Percentiles rank a stretch among this genome's conserved stretches.
Evolutionary conservation across 352 stramenopile species (phyloP).

Genomic region (Phytophthora meadii): DNA sequence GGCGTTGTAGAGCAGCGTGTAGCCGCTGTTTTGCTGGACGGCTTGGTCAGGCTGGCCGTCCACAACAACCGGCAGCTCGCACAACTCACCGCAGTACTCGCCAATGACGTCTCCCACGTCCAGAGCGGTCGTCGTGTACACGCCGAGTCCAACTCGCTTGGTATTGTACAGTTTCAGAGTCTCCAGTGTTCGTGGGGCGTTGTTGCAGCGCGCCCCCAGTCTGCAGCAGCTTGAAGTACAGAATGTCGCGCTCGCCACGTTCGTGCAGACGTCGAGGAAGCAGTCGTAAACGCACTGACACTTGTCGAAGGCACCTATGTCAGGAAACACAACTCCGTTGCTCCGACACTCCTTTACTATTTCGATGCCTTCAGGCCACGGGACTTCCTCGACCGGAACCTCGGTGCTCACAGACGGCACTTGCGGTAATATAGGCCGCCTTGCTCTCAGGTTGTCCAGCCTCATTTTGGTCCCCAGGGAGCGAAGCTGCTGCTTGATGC

Average conservation of each 20-base stretch:
- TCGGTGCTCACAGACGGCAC: no score
- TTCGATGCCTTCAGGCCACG: no score
- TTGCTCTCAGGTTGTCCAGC: no score
- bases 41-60: not conserved
- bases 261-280: not conserved
- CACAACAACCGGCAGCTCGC: not conserved
- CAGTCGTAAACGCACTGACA: not conserved
- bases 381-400: no score
- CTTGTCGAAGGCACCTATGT: not conserved
- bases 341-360: no score
- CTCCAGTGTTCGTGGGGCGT: no score
- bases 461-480: no score
- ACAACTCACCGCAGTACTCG: not conserved
- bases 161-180: not conserved
- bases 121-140: not conserved
- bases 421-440: no score
- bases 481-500: no score
- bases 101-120: not conserved
- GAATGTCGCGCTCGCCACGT: not conserved
- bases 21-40: not conserved
- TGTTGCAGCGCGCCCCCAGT: not conserved
- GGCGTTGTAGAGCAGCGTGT: not conserved
- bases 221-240: not conserved
- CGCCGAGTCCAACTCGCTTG: not conserved
- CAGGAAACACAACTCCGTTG: not conserved